A percentile compares a stretch with the other conserved stretches of the same genome.
These are phyloP conservation scores for Picea glauca DNA, from an alignment of 75 land plant species.

Conservation along the genomic window DNA sequence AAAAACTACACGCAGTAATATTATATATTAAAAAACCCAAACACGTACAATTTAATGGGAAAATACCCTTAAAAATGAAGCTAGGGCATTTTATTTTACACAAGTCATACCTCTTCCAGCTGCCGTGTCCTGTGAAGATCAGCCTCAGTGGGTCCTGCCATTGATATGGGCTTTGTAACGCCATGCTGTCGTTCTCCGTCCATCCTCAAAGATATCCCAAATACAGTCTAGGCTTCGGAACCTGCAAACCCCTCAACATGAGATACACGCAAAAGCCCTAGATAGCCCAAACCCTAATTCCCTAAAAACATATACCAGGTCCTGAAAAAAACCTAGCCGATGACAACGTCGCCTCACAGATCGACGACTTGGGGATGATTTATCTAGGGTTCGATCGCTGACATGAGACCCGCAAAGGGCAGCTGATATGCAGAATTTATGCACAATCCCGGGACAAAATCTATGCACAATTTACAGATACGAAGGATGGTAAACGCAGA, in stretches of 20 bases:
- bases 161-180: slow-evolving; percentile 77
- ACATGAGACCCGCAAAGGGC: too few species aligned
- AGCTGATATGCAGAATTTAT: too few species aligned
- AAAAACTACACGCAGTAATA: slow-evolving; percentile 39
- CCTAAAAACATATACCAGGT: too few species aligned
- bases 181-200: slow-evolving; percentile 38
- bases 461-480: too few species aligned
- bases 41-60: neutral
- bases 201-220: neutral
- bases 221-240: neutral
- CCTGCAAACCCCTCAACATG: neutral
- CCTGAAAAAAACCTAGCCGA: too few species aligned
- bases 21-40: neutral
- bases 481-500: too few species aligned
- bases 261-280: too few species aligned
- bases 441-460: too few species aligned
- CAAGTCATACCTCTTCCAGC: slow-evolving; percentile 54
- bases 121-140: slow-evolving; percentile 50
- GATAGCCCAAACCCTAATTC: neutral
- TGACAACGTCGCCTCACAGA: too few species aligned
- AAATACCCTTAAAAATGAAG: neutral
- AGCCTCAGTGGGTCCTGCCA: slow-evolving; percentile 56
- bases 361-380: too few species aligned
- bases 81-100: neutral
- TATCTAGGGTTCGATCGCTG: too few species aligned